Percentiles rank a stretch among this genome's conserved stretches.
Conservation (phyloP, 306 rosid genomes). For the Pueraria montana region DNA sequence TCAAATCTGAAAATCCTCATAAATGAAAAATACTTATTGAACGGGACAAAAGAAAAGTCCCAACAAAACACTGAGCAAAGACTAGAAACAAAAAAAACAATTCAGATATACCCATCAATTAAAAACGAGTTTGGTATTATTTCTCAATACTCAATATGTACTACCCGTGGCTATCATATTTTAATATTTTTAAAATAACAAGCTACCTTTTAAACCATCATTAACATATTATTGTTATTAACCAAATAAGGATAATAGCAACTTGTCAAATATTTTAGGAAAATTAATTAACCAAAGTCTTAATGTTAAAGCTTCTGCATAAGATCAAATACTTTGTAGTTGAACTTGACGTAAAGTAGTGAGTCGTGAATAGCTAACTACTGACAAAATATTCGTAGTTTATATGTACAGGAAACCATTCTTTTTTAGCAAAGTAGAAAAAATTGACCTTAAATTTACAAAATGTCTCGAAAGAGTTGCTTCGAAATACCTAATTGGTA, state of each 20-base stretch:
- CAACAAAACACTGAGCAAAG: neutral
- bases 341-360: neutral
- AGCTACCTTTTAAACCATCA: neutral
- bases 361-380: neutral
- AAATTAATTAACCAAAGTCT: neutral
- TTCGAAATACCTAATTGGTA: neutral
- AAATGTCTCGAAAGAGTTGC: neutral
- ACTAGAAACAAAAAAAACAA: slow-evolving; percentile 15
- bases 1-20: slow-evolving; percentile 2
- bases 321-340: neutral
- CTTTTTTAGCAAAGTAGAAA: neutral
- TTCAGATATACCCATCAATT: slow-evolving; percentile 8
- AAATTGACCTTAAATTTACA: neutral
- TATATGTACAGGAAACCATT: neutral
- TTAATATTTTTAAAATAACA: neutral
- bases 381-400: neutral
- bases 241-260: neutral
- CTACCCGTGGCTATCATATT: neutral
- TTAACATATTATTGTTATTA: slow-evolving; percentile 1
- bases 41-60: neutral
- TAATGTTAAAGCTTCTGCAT: neutral
- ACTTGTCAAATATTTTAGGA: neutral
- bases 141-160: neutral
- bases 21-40: neutral
- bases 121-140: slow-evolving; percentile 19